Evolutionary conservation across 73 alveolate species (phyloP).

Genomic region (Stentor coeruleus): DNA sequence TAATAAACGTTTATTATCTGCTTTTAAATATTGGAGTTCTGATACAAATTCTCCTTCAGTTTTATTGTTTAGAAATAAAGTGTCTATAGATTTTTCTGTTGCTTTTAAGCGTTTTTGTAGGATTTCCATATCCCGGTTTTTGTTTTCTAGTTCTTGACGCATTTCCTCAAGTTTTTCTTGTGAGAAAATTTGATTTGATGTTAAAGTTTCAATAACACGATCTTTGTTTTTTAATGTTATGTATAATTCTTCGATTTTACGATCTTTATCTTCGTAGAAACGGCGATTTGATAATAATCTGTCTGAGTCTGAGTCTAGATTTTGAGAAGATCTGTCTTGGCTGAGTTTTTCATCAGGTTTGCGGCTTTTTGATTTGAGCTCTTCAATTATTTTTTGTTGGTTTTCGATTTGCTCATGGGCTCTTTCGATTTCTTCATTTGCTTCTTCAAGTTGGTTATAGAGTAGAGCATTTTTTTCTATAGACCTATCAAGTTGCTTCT

Average conservation of each 20-base stretch:
- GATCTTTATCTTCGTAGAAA: neutral
- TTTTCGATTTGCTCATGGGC: neutral
- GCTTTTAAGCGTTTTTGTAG: neutral
- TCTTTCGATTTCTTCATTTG: constrained; percentile 4
- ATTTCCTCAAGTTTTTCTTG: constrained; percentile 15
- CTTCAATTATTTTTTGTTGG: neutral
- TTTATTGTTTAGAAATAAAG: neutral
- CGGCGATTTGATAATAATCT: neutral
- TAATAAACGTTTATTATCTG: neutral
- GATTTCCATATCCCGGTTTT: neutral
- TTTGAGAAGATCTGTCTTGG: neutral
- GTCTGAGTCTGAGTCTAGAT: neutral
- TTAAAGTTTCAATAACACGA: constrained; percentile 1
- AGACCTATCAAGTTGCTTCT: neutral
- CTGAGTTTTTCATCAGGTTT: neutral
- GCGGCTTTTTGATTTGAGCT: neutral
- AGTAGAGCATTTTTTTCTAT: constrained; percentile 21
- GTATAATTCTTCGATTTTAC: neutral
- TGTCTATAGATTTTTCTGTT: constrained; percentile 18
- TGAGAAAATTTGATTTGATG: constrained; percentile 20
- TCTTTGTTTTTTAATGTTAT: neutral
- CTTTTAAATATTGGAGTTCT: neutral
- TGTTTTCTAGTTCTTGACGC: constrained; percentile 4
- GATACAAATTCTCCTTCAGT: constrained; percentile 8
- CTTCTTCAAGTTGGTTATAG: constrained; percentile 7